These are phyloP conservation scores for Dissophora ornata DNA, from an alignment of 192 early-diverging fungal species.

Conservation along the genomic window DNA sequence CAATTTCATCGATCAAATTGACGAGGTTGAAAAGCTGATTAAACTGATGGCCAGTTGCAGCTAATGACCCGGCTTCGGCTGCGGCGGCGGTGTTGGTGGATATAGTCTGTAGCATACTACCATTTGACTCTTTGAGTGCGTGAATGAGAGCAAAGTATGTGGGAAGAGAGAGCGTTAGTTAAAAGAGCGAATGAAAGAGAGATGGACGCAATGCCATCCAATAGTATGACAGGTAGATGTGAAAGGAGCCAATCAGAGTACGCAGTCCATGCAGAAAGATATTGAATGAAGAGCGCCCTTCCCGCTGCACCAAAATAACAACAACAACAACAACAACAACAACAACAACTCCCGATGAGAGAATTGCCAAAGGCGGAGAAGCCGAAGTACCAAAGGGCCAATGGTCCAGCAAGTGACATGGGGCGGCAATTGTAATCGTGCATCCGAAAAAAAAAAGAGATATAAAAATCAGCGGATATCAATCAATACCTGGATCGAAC, in stretches of 20 bases:
- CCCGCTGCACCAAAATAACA: not conserved
- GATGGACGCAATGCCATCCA: not conserved
- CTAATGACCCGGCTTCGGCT: slow-evolving; percentile 58
- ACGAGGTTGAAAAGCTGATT: slow-evolving; percentile 97
- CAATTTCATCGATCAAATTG: slow-evolving; percentile 78
- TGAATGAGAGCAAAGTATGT: not conserved
- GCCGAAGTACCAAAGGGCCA: no score
- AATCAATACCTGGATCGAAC: slow-evolving; percentile 57
- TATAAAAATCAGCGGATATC: not conserved
- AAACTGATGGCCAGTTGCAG: slow-evolving; percentile 70
- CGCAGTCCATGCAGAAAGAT: not conserved
- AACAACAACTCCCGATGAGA: not conserved
- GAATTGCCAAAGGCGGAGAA: slow-evolving; percentile 3
- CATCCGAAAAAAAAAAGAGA: not conserved
- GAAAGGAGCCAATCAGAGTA: slow-evolving; percentile 20
- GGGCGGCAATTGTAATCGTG: no score
- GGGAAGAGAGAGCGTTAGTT: not conserved
- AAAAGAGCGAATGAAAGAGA: not conserved
- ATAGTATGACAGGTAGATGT: not conserved
- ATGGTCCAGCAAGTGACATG: no score
- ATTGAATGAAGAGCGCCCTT: not conserved
- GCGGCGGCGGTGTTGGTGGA: slow-evolving; percentile 77
- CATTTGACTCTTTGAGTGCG: slow-evolving; percentile 18
- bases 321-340: not conserved
- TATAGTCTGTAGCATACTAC: slow-evolving; percentile 24